phyloP scores from a whole-genome alignment of 139 green algal species.

The Coelastrella sp. region DNA sequence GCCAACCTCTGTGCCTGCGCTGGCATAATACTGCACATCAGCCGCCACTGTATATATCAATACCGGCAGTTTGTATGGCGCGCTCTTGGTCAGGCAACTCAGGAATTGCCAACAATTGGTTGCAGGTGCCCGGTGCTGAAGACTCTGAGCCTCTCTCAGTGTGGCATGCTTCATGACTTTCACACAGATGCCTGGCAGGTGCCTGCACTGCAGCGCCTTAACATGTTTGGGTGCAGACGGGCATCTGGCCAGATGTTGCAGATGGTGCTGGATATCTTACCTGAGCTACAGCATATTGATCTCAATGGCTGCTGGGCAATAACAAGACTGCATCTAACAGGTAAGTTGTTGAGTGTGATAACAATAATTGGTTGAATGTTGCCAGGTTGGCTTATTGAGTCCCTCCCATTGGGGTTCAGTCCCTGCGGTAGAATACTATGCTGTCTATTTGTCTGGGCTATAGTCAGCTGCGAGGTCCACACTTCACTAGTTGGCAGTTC shows the following conservation, averaged over 20 bases:
- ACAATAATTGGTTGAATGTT: not conserved
- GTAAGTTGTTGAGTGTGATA: not conserved
- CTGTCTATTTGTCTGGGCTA: no score
- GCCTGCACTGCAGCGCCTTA: conserved; percentile 16
- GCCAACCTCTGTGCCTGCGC: not conserved
- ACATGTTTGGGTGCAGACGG: conserved; percentile 38
- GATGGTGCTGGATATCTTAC: conserved; percentile 8
- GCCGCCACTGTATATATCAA: not conserved
- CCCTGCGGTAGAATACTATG: no score
- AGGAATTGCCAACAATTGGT: not conserved
- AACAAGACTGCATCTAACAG: conserved; percentile 16
- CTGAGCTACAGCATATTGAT: not conserved
- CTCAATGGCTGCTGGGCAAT: conserved; percentile 37
- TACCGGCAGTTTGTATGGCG: not conserved
- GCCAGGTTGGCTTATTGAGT: no score
- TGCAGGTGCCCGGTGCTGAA: conserved; percentile 28
- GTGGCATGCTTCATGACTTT: conserved; percentile 20
- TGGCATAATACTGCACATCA: no score
- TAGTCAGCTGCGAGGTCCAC: not conserved
- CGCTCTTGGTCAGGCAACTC: not conserved
- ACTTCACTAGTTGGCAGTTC: not conserved
- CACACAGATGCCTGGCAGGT: conserved; percentile 36
- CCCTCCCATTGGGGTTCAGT: no score
- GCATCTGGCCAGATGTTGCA: conserved; percentile 26
- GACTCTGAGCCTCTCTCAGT: conserved; percentile 26